Base-by-base conservation (phyloP, 306 rosid species). In the Ochetophila trinervis region DNA sequence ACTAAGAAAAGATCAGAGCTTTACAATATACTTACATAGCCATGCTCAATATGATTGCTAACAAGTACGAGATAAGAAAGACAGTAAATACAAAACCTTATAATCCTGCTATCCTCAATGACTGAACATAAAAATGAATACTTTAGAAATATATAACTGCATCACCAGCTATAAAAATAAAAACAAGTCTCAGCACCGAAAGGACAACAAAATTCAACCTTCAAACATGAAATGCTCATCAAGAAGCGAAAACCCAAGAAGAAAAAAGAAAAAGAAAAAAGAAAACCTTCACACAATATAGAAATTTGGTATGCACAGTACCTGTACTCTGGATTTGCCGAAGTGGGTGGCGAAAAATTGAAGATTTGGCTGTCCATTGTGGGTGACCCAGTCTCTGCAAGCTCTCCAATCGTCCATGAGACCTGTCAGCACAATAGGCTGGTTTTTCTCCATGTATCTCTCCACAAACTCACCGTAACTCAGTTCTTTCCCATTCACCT, bases 321-420 rank as follows among this genome's bases (percentile, higher is more conserved):
- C 99, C 94, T 93, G 97, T 13, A 93, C 97, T 66, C 66, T 83
- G 35, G 97, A 93, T 54, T 74, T 47, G 4, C 91, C 97, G 49
- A 87, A 90, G 72, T 81, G 82, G 24, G 84, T 57, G 13, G 85
- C 77, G 78, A 90, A 88, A 53, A 81, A 87, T 5, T 85, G 86
- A 40, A 86, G 78, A 78, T 87, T 81, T 35, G 97, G 90, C 49
- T 76, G 72, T 15, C 78, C 89, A 42, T 79, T 34, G 53, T 36
- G 75, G 42, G 53, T 54, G 74, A 89, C 87, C 94, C 98, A 93
- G 17, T 93, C 98, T 62, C 61, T 57, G 78, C 67, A 86, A 79
- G 97, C 91, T 24, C 69, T 86, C 98, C 96, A 93, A 81, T 82
- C 82, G 18, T 86, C 90, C 82, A 81, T 82, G 35, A 89, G 76